phyloP scores from a whole-genome alignment of 1,284 basidiomycete genomes.

The Ganoderma meredithae region DNA sequence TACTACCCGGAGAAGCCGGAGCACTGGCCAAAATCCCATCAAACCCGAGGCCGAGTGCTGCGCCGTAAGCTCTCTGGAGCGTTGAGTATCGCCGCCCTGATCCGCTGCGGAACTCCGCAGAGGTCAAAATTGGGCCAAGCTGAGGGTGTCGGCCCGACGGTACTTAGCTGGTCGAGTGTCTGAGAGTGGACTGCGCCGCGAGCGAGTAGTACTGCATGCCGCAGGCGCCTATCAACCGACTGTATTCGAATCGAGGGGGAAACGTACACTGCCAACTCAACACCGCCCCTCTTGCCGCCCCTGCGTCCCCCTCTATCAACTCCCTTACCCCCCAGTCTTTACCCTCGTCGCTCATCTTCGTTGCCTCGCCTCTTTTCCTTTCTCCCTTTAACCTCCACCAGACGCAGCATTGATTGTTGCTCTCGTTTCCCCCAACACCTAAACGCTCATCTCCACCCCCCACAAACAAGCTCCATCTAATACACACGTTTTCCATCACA shows the following conservation, averaged over 20 bases:
- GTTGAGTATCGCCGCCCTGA: background rate
- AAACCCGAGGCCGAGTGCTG: background rate
- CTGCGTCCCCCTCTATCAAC: slow-evolving; percentile 19
- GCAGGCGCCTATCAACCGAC: slow-evolving; percentile 26
- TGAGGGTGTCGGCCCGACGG: background rate
- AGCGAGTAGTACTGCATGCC: background rate
- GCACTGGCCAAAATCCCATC: background rate
- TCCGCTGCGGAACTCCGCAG: background rate
- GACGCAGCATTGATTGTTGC: slow-evolving; percentile 45
- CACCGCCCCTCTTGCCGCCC: slow-evolving; percentile 18
- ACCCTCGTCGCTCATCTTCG: slow-evolving; percentile 22
- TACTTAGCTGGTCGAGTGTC: background rate
- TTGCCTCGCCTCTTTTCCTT: slow-evolving; percentile 26
- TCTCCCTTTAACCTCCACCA: slow-evolving; percentile 27
- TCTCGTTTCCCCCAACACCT: slow-evolving; percentile 16
- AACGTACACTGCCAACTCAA: slow-evolving; percentile 33
- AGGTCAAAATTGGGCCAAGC: background rate
- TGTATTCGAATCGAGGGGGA: slow-evolving; percentile 8
- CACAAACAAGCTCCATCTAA: slow-evolving; percentile 22
- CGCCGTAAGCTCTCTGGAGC: background rate
- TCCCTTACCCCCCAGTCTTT: slow-evolving; percentile 29
- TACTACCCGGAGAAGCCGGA: slow-evolving; percentile 3
- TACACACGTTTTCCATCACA: slow-evolving; percentile 36
- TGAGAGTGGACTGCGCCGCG: slow-evolving; percentile 1
- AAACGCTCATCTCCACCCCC: slow-evolving; percentile 17